phyloP scores from a whole-genome alignment of 2,329 filamentous ascomycete species.

The Thyridium curvatum region DNA sequence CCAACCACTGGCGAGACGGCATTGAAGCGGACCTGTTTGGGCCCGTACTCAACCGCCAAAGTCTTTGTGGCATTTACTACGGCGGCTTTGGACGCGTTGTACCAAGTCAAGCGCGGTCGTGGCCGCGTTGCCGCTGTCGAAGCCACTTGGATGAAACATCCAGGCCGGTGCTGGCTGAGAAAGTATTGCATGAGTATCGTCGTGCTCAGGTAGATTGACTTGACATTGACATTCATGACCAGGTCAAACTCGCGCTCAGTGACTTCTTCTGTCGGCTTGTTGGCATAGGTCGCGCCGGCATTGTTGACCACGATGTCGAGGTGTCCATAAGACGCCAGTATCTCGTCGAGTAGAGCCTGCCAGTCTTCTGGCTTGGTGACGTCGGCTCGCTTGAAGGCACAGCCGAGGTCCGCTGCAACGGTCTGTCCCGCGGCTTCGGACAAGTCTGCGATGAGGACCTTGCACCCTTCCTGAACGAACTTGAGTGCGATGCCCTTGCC shows the following conservation, averaged over 20 bases:
- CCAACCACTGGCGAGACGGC: constrained; percentile 63
- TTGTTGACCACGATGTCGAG: constrained; percentile 58
- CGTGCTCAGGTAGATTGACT: constrained; percentile 56
- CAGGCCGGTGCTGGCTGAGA: constrained; percentile 46
- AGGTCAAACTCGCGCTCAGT: constrained; percentile 61
- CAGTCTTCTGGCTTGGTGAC: constrained; percentile 48
- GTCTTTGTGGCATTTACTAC: constrained; percentile 51
- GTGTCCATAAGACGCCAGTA: constrained; percentile 38
- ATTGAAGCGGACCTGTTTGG: constrained; percentile 67
- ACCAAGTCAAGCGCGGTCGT: constrained; percentile 60
- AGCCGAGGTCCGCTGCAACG: constrained; percentile 32
- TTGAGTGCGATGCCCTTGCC: constrained; percentile 46
- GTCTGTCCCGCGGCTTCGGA: constrained; percentile 35
- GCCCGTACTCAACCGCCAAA: constrained; percentile 67
- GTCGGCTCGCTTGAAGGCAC: constrained; percentile 36
- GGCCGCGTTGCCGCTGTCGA: constrained; percentile 57
- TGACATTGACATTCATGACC: constrained; percentile 64
- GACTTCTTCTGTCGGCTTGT: constrained; percentile 58
- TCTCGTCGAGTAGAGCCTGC: constrained; percentile 38
- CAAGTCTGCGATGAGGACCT: constrained; percentile 36
- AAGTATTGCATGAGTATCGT: constrained; percentile 56
- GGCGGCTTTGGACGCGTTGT: constrained; percentile 63
- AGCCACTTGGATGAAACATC: constrained; percentile 59
- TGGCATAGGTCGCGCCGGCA: constrained; percentile 50
- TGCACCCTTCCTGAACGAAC: constrained; percentile 13